These are phyloP conservation scores for Zea luxurians DNA, from an alignment of 176 grass and related monocot species.

Conservation along the genomic window DNA sequence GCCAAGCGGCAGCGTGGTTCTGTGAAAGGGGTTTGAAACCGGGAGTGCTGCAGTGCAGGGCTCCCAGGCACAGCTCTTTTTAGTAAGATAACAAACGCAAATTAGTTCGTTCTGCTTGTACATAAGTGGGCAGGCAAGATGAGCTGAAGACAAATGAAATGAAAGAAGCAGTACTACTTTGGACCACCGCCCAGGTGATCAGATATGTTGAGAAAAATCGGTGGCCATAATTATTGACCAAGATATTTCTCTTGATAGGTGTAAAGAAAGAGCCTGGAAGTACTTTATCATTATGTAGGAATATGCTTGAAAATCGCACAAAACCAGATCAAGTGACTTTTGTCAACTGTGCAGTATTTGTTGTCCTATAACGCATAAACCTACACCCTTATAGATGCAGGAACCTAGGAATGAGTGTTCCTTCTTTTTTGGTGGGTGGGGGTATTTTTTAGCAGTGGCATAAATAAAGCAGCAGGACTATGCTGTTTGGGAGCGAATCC, in stretches of 20 bases:
- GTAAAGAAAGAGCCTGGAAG: neutral
- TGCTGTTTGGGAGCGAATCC: neutral
- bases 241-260: constrained; percentile 4
- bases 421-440: too few relatives aligned
- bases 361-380: constrained; percentile 7
- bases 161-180: neutral
- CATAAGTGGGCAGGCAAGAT: constrained; percentile 12
- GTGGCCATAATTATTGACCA: neutral
- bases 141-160: constrained; percentile 14
- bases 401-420: neutral
- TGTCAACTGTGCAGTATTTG: neutral
- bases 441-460: neutral
- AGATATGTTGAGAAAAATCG: constrained; percentile 2
- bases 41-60: neutral
- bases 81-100: constrained; percentile 13
- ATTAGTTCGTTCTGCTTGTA: constrained; percentile 7
- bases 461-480: neutral
- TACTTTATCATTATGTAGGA: neutral
- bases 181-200: neutral
- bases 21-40: neutral
- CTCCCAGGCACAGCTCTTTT: neutral
- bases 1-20: constrained; percentile 1
- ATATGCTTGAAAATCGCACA: constrained; percentile 3
- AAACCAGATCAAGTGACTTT: neutral
- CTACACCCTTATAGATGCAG: neutral